These are phyloP conservation scores for Pulveroboletus frians DNA, from an alignment of 768 basidiomycete species.

Conservation along the genomic window DNA sequence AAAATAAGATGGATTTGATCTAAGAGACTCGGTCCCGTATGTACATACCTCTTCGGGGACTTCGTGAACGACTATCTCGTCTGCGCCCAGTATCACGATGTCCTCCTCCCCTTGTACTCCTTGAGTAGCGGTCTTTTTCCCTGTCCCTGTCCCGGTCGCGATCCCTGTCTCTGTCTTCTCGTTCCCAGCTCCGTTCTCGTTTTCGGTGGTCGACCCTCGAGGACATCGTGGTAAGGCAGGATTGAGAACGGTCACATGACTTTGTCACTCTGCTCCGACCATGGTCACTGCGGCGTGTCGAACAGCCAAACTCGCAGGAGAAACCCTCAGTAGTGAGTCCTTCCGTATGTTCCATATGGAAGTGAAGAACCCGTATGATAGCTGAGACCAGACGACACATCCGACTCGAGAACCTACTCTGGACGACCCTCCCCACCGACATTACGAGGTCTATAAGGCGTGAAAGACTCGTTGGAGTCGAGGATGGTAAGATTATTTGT, in stretches of 20 bases:
- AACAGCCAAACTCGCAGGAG: slow-evolving; percentile 7
- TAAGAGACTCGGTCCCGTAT: neutral
- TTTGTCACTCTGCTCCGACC: neutral
- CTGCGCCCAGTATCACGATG: slow-evolving; percentile 34
- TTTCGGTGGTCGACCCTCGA: slow-evolving; percentile 50
- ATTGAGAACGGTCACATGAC: slow-evolving; percentile 24
- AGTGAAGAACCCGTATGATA: slow-evolving; percentile 6
- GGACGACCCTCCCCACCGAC: slow-evolving; percentile 51
- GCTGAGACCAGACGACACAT: slow-evolving; percentile 37
- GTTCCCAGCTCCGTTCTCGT: slow-evolving; percentile 64
- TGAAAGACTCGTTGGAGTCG: slow-evolving; percentile 41
- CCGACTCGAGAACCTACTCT: slow-evolving; percentile 45
- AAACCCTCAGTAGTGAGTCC: slow-evolving; percentile 13
- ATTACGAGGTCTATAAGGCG: slow-evolving; percentile 42
- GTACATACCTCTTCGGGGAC: slow-evolving; percentile 31
- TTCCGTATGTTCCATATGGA: neutral
- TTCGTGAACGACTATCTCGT: slow-evolving; percentile 37
- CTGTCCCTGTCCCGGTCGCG: slow-evolving; percentile 31
- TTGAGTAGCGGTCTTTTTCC: slow-evolving; percentile 41
- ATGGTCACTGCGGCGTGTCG: no score
- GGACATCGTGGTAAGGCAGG: slow-evolving; percentile 45
- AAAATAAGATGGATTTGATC: neutral
- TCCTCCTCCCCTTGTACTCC: slow-evolving; percentile 30
- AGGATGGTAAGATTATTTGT: slow-evolving; percentile 28
- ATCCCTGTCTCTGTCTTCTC: slow-evolving; percentile 30